A percentile compares a stretch with the other conserved stretches of the same genome.
Conservation (phyloP, 1,139 yeast species). For the Tardiomyces digboiensis region DNA sequence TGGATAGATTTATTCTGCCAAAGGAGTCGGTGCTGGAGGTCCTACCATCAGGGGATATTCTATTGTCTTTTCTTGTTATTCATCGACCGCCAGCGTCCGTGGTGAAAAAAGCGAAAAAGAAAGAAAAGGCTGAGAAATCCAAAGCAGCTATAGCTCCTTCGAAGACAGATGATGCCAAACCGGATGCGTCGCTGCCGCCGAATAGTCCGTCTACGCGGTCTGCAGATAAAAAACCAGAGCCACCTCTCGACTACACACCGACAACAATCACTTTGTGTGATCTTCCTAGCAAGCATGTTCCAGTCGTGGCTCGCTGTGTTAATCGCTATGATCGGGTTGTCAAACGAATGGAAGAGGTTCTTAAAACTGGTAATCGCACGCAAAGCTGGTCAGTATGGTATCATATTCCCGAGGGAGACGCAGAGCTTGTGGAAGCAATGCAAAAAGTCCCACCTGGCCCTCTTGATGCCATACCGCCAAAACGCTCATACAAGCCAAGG, state of each 20-base stretch:
- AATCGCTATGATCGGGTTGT: conserved; percentile 46
- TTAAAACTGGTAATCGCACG: conserved; percentile 52
- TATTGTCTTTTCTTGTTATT: conserved; percentile 57
- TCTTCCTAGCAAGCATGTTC: conserved; percentile 57
- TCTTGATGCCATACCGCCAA: conserved; percentile 18
- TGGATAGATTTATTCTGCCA: conserved; percentile 67
- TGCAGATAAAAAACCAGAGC: conserved; percentile 17
- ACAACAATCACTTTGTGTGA: conserved; percentile 54
- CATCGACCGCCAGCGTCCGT: conserved; percentile 29
- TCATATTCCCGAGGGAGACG: conserved; percentile 72
- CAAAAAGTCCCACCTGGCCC: conserved; percentile 21
- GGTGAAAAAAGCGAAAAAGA: conserved; percentile 20
- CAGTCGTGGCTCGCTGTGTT: conserved; percentile 64
- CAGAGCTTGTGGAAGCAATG: conserved; percentile 33
- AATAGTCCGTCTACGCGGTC: conserved; percentile 4
- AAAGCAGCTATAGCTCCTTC: conserved; percentile 15
- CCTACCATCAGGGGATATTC: conserved; percentile 38
- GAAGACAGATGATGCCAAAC: conserved; percentile 11
- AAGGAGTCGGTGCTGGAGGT: conserved; percentile 68
- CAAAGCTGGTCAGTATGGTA: conserved; percentile 70
- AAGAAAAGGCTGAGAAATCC: conserved; percentile 16
- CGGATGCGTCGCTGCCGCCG: conserved; percentile 10
- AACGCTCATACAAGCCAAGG: conserved; percentile 21
- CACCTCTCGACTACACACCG: conserved; percentile 42
- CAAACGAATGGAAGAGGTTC: conserved; percentile 49